These are phyloP conservation scores for Drosera spatulata DNA, from an alignment of 179 eudicot species.

Conservation along the genomic window DNA sequence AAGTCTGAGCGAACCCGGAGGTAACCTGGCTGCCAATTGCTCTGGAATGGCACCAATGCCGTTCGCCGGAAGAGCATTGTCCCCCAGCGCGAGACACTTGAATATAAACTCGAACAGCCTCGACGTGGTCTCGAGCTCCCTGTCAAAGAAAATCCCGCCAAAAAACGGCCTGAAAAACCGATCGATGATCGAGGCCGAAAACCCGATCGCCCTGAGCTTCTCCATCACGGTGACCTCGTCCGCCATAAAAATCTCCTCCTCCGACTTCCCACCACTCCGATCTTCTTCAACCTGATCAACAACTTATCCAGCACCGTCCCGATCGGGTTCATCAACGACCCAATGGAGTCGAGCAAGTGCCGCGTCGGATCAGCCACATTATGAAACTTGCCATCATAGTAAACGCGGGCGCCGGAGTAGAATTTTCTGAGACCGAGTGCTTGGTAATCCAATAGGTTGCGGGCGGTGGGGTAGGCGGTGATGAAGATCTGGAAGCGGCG, in stretches of 20 bases:
- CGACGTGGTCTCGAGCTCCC: slow-evolving; percentile 74
- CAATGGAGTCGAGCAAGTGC: slow-evolving; percentile 47
- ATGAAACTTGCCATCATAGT: slow-evolving; percentile 44
- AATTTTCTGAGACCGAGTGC: slow-evolving; percentile 51
- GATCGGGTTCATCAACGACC: slow-evolving; percentile 49
- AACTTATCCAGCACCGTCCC: slow-evolving; percentile 59
- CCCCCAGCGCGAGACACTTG: slow-evolving; percentile 79
- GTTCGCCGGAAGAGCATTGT: slow-evolving; percentile 67
- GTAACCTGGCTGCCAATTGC: slow-evolving; percentile 71
- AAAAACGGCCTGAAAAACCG: slow-evolving; percentile 85
- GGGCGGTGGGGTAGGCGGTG: slow-evolving; percentile 82
- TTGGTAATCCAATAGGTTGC: slow-evolving; percentile 48
- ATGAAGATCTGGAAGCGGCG: slow-evolving; percentile 97
- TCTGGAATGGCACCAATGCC: slow-evolving; percentile 82
- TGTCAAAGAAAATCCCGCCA: slow-evolving; percentile 87
- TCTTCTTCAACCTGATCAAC: slow-evolving; percentile 40
- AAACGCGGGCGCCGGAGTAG: slow-evolving; percentile 81
- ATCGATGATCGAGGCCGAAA: slow-evolving; percentile 50
- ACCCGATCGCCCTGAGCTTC: slow-evolving; percentile 39
- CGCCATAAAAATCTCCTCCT: slow-evolving; percentile 35
- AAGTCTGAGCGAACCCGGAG: slow-evolving; percentile 33
- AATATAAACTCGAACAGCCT: slow-evolving; percentile 78
- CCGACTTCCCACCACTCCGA: slow-evolving; percentile 43
- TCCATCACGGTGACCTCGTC: slow-evolving; percentile 46
- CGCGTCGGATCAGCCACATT: slow-evolving; percentile 82